A percentile compares a stretch with the other conserved stretches of the same genome.
Conservation (phyloP, 768 basidiomycete species). For the Coprinopsis strossmayeri region DNA sequence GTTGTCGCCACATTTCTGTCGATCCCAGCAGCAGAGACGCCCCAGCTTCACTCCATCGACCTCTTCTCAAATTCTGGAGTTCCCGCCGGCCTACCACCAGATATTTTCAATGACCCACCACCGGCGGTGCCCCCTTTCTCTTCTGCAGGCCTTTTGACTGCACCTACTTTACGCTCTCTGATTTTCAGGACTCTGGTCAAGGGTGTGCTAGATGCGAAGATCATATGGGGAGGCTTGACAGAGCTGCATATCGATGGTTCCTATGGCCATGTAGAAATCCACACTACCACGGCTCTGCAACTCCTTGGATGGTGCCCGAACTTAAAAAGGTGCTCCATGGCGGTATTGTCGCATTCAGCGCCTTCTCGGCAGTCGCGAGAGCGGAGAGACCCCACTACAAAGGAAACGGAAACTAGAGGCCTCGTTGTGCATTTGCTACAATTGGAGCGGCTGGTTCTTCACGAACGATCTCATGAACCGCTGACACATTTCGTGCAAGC, state of each 20-base stretch:
- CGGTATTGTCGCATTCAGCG: neutral
- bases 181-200: too few species aligned
- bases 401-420: neutral
- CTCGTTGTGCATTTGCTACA: neutral
- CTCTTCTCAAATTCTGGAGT: neutral
- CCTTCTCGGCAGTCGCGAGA: too few species aligned
- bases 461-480: neutral
- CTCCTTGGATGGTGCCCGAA: neutral
- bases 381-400: neutral
- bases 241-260: neutral
- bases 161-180: neutral
- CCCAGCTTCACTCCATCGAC: neutral
- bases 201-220: too few species aligned
- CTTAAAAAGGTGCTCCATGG: neutral
- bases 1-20: conserved; percentile 9
- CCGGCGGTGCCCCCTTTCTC: neutral
- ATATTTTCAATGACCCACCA: neutral
- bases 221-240: neutral
- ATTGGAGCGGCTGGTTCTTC: too few species aligned
- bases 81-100: neutral
- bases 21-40: conserved; percentile 4
- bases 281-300: neutral
- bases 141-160: neutral
- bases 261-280: neutral
- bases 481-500: neutral